Base-by-base conservation (phyloP, 371 early-diverging fungal genomes). In the Mucor saturninus region DNA sequence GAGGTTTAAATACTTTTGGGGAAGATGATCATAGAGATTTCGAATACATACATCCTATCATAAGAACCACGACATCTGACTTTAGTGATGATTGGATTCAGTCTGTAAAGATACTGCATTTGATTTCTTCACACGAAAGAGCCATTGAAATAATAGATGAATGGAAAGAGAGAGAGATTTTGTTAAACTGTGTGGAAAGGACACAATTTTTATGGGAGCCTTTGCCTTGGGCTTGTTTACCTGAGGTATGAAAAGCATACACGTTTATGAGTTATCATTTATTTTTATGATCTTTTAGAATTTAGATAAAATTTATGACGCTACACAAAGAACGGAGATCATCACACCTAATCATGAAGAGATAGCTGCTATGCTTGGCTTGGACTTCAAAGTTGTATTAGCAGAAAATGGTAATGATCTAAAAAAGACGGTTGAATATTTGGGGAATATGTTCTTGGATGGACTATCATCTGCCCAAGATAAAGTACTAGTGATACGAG, bases 171-270 rank as follows among this genome's bases (percentile, higher is more conserved):
- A 55, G 74, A 32, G 66, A 71, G 29, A n/a, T 21, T 7, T 14
- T 32, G 21, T 29, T 56, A 9, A 29, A 61, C n/a, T 14, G 38
- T 10, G 7, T 5, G 4, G 32, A 39, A 35, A 53, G 49, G 5
- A 69, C 74, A 2, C 50, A 61, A 21, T 76, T 79, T 48, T 32
- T 80, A 8, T 83, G 83, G 80, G 83, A 83, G 37, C 81, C 80
- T 14, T 48, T 83, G 1, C 80, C 82, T 0, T 77, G 77, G 77
- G 64, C 75, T 2, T 76, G 77, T 53, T 55, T 71, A 28, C 61
- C 77, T 11, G 77, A 79, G 51, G 76, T 71, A 68, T 14, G 35
- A 21, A 7, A 65, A 28, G 31, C n/a, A 31, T 31, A 28, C 13
- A 50, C 1, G 21, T 21, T 21, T 21, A 21, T 21, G 21, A 21